These are phyloP conservation scores for Malbranchea zuffiana DNA, from an alignment of 2,329 filamentous ascomycete species.

Conservation along the genomic window DNA sequence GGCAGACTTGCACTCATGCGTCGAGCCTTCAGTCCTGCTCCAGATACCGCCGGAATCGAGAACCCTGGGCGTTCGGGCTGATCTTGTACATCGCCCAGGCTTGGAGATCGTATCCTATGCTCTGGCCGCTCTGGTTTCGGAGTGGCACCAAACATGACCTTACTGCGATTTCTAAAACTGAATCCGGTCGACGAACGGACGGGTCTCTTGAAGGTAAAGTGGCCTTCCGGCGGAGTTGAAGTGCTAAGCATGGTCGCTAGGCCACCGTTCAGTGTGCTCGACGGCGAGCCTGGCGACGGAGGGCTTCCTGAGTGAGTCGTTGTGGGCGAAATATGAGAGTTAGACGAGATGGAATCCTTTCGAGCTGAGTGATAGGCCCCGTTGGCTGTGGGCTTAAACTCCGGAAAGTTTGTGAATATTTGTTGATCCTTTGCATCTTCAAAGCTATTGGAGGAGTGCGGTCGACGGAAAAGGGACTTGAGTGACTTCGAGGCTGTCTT, in stretches of 20 bases:
- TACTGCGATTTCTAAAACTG: constrained; percentile 18
- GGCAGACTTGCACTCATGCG: constrained; percentile 63
- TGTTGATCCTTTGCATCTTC: neutral
- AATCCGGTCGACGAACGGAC: constrained; percentile 18
- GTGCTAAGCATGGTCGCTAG: constrained; percentile 9
- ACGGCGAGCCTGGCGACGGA: constrained; percentile 27
- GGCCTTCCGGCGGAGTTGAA: constrained; percentile 10
- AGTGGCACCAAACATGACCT: constrained; percentile 19
- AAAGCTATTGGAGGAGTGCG: constrained; percentile 6
- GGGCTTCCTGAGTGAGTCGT: constrained; percentile 30
- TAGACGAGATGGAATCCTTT: constrained; percentile 29
- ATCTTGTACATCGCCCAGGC: constrained; percentile 18
- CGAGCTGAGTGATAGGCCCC: constrained; percentile 3
- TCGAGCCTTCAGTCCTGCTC: constrained; percentile 67
- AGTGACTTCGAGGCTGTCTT: constrained; percentile 16
- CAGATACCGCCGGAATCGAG: constrained; percentile 53
- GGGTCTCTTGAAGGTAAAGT: constrained; percentile 12
- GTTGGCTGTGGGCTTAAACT: neutral
- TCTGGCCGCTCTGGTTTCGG: constrained; percentile 15
- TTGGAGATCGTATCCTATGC: constrained; percentile 20
- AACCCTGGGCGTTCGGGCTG: constrained; percentile 20
- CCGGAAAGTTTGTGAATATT: neutral
- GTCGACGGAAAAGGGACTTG: constrained; percentile 19
- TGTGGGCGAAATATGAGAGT: constrained; percentile 26
- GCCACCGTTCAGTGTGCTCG: constrained; percentile 22